A percentile compares a stretch with the other conserved stretches of the same genome.
These are phyloP conservation scores for Stephania japonica DNA, from an alignment of 164 flowering plant genomes.

Conservation along the genomic window DNA sequence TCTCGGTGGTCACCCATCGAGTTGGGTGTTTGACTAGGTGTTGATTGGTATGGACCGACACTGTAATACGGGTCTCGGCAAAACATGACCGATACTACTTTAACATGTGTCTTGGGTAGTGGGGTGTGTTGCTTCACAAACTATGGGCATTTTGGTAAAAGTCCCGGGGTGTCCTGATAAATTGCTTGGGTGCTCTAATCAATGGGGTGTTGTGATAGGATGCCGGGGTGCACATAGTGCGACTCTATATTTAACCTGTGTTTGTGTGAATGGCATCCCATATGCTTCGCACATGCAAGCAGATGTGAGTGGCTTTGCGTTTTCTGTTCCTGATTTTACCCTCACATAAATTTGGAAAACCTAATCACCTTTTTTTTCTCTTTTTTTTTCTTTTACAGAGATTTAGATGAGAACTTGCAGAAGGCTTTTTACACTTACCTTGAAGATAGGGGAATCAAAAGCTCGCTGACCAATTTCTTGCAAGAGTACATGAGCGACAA, in stretches of 20 bases:
- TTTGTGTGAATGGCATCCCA: neutral
- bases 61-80: too few relatives aligned
- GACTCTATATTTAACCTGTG: neutral
- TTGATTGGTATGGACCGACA: too few relatives aligned
- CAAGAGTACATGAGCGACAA: slow-evolving; percentile 23
- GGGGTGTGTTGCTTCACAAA: too few relatives aligned
- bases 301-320: neutral
- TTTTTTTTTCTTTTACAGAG: slow-evolving; percentile 16
- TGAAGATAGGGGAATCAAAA: slow-evolving; percentile 25
- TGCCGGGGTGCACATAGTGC: too few relatives aligned
- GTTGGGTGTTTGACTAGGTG: too few relatives aligned
- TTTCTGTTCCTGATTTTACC: neutral
- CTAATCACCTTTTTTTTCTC: neutral
- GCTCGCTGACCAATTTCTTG: slow-evolving; percentile 18
- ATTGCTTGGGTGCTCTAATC: too few relatives aligned
- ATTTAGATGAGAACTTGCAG: slow-evolving; percentile 25
- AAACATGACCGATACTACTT: too few relatives aligned
- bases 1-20: too few relatives aligned
- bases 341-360: neutral
- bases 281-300: neutral
- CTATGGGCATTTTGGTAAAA: too few relatives aligned
- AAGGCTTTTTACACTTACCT: slow-evolving; percentile 17
- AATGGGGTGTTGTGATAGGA: too few relatives aligned
- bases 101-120: too few relatives aligned
- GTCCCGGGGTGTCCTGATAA: too few relatives aligned